Percentiles rank a stretch among this genome's conserved stretches.
Conservation (phyloP, 1,284 basidiomycete species). For the Naganishia sp. region DNA sequence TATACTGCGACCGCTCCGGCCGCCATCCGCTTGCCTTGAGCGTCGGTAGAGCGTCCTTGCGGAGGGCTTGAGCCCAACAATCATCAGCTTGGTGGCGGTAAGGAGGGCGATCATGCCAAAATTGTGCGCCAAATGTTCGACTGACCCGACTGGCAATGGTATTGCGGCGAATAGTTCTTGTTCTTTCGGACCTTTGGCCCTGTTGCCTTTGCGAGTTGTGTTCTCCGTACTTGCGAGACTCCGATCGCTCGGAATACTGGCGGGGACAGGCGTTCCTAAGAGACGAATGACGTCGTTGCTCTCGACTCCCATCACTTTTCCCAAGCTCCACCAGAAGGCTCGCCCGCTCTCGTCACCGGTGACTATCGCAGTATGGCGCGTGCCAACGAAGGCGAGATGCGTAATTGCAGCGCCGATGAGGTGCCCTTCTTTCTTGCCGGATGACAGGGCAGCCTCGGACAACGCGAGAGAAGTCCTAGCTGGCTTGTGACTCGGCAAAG, state of each 20-base stretch:
- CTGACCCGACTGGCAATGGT: slow-evolving; percentile 72
- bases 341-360: slow-evolving; percentile 88
- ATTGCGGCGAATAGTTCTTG: slow-evolving; percentile 34
- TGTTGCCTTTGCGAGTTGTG: slow-evolving; percentile 30
- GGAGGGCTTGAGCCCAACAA: slow-evolving; percentile 87
- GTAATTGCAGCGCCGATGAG: slow-evolving; percentile 80
- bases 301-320: slow-evolving; percentile 92
- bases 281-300: slow-evolving; percentile 93
- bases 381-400: slow-evolving; percentile 86
- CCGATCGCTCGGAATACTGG: neutral
- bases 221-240: neutral
- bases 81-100: slow-evolving; percentile 84
- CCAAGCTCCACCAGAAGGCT: slow-evolving; percentile 92
- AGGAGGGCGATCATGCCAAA: slow-evolving; percentile 84
- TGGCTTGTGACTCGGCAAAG: slow-evolving; percentile 59
- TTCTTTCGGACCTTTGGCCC: slow-evolving; percentile 31
- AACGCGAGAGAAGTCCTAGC: slow-evolving; percentile 47
- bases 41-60: slow-evolving; percentile 91
- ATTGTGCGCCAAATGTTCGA: slow-evolving; percentile 74
- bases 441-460: slow-evolving; percentile 58
- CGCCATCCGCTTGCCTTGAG: slow-evolving; percentile 59
- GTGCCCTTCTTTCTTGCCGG: slow-evolving; percentile 92
- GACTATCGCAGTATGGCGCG: slow-evolving; percentile 88
- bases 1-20: slow-evolving; percentile 57
- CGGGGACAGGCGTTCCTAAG: slow-evolving; percentile 71